Base-by-base conservation (phyloP, 306 rosid genomes). In the Cucurbita pepo region DNA sequence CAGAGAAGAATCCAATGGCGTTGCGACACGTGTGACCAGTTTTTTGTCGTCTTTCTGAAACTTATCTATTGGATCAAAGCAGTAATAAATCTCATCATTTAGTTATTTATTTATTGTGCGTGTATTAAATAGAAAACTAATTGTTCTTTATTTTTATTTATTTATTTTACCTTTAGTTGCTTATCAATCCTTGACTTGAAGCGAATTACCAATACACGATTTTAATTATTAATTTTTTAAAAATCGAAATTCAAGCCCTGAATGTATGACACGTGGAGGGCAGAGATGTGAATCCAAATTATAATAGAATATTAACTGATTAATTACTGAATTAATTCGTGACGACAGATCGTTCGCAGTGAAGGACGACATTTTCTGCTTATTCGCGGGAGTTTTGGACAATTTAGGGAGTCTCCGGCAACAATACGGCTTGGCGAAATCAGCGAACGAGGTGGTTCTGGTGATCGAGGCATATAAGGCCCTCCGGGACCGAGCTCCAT, bases 401-500 rank as follows among this genome's bases (percentile, higher is more conserved):
- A 94, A 94, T 74, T 80, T 90, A 82, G 98, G 98, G 1, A 89
- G 96, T 72, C 75, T 94, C 80, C 85, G 83, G 72, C 98, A 90
- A 77, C 97, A 94, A 3, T 94, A 94, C 71, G 98, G 98, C 25
- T 83, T 94, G 0, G 89, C 86, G 67, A 94, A 94, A 64, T 85
- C 92, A 4, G 96, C 87, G 0, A 87, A 86, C 75, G 98, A 94
- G 80, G 98, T 86, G 19, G 22, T 87, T 75, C 76, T 94, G 76
- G 83, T 94, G 13, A 94, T 90, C 43, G 98, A 94, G 65, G 97
- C 97, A 19, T 93, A 88, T 87, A 94, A 94, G 86, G 96, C 98
- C 2, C 85, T 94, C 25, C 97, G 98, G 1, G 98, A 90, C 43
- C 66, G 98, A 4, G 98, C 98, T 1, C 98, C 98, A 0, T 94